Evolutionary conservation across 2,329 filamentous ascomycete species (phyloP).

Genomic region (Xylariales sp.): DNA sequence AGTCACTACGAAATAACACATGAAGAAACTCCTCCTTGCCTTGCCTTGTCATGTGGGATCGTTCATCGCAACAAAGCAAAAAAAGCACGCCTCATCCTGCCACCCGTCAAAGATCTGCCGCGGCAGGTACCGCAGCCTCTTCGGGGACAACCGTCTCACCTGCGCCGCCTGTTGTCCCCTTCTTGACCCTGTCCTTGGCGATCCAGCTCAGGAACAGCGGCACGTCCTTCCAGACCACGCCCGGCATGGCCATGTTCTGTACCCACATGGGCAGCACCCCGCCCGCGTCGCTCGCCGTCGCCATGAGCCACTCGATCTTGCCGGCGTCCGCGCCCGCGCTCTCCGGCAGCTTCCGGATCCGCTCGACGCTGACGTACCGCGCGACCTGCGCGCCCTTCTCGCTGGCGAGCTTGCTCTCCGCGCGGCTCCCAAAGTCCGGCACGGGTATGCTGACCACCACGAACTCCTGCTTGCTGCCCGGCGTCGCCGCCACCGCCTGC

Average conservation of each 20-base stretch:
- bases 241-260: conserved; percentile 60
- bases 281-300: conserved; percentile 66
- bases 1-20: too few relatives aligned
- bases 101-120: too few relatives aligned
- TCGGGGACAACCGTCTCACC: background rate
- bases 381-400: conserved; percentile 50
- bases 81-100: too few relatives aligned
- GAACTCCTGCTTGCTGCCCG: conserved; percentile 39
- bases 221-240: conserved; percentile 66
- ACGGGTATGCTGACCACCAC: conserved; percentile 55
- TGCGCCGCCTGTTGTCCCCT: background rate
- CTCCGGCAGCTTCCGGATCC: conserved; percentile 46
- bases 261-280: conserved; percentile 62
- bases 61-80: too few relatives aligned
- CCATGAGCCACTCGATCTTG: conserved; percentile 71
- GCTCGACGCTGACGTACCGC: conserved; percentile 62
- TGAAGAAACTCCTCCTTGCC: too few relatives aligned
- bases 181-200: conserved; percentile 33
- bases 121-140: background rate
- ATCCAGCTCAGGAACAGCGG: conserved; percentile 64
- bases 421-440: conserved; percentile 31
- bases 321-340: too few relatives aligned
- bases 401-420: conserved; percentile 26
- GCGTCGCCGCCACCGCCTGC: conserved; percentile 43
- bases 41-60: too few relatives aligned